Conservation (phyloP, 2,329 filamentous ascomycete species). For the Sporothrix schenckii region DNA sequence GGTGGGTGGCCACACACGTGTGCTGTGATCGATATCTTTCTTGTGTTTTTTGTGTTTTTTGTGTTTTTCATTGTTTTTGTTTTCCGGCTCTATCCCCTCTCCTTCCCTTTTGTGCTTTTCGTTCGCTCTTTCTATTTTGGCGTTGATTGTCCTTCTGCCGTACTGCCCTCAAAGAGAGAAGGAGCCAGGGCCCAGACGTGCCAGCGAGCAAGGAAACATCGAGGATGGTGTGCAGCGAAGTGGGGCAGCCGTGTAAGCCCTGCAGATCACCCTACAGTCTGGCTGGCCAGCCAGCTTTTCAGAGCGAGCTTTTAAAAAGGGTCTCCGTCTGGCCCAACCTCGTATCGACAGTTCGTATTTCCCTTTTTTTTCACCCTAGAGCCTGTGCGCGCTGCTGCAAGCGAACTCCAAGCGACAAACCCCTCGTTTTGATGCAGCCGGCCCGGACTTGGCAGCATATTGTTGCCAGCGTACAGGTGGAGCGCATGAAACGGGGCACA, state of each 20-base stretch:
- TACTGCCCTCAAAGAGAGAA: neutral
- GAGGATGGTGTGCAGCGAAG: conserved; percentile 29
- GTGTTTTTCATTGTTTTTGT: neutral
- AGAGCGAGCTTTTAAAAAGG: conserved; percentile 12
- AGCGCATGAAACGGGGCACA: conserved; percentile 3
- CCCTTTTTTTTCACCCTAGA: neutral
- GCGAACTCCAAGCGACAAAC: neutral
- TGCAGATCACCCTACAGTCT: conserved; percentile 27
- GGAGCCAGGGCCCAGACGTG: conserved; percentile 1
- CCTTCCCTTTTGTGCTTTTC: neutral
- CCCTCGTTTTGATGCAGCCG: conserved; percentile 3
- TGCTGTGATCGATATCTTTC: too few species aligned
- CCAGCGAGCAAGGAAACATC: conserved; percentile 20
- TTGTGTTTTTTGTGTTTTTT: neutral
- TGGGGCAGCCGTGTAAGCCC: conserved; percentile 33
- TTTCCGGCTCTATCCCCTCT: neutral
- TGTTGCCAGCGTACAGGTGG: conserved; percentile 13
- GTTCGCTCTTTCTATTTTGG: conserved; percentile 1
- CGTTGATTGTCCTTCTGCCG: neutral
- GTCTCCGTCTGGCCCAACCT: conserved; percentile 4
- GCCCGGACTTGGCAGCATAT: neutral
- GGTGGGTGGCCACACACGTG: neutral
- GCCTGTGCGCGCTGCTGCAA: conserved; percentile 7
- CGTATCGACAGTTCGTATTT: conserved; percentile 19
- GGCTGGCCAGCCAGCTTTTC: conserved; percentile 17